Evolutionary conservation across 441 rosid genomes (phyloP), one percentile per base, ranked within the genome.

Genomic region (Croton laevigatus): DNA sequence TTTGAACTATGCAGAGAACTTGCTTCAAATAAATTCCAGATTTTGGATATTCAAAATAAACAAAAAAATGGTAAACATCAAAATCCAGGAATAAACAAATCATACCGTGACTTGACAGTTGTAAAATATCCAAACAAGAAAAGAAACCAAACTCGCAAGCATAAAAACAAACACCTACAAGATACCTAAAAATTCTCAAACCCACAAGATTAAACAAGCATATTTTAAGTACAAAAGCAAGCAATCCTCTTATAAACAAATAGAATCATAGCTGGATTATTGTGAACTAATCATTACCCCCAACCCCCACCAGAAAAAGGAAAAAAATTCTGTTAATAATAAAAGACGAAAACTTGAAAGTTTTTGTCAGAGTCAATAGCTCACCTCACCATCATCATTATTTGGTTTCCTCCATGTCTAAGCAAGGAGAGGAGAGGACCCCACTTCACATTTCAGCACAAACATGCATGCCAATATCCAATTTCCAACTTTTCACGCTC

Each of bases 391-490:
- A 16, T 23, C 14, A 42, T 63, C 73, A 76, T 78, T 60, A 73
- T 75, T 52, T 55, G 8, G 59, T 74, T 76, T 75, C 60, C 68
- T 23, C 62, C 68, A 69, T 64, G 72, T 72, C 66, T 19, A 40
- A 62, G 62, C 65, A 53, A 59, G 52, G 32, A 27, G 32, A 27
- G 32, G 32, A 27, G 32, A 27, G 32, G 78, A 22, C 75, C 76
- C 77, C 79, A 72, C 71, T 58, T 32, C 65, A 42, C 55, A 19
- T 48, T 72, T 68, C 57, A 64, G 65, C 72, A 16, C 42, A 23
- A 38, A 12, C 53, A 69, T 44, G 75, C 78, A 73, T 65, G 79
- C 78, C 42, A 54, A 22, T 38, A 49, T 61, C 78, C 42, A 54
- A 22, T 38, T 42, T 61, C 32, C 59, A 51, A 51, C 14, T 11